Conservation (phyloP, 768 basidiomycete genomes). For the Russula emetica region DNA sequence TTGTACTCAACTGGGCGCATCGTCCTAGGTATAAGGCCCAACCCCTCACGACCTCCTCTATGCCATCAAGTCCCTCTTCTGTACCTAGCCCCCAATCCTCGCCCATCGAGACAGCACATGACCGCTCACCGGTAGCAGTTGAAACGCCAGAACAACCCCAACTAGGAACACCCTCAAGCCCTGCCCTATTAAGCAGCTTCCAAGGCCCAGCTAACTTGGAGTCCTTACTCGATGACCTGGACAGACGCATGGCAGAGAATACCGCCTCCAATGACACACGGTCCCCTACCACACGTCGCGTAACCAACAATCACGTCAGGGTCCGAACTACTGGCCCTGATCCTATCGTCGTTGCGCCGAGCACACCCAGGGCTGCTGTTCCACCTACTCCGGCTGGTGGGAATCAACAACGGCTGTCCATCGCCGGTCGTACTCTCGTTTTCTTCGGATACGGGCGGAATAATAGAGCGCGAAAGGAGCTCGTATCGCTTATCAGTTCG, state of each 20-base stretch:
- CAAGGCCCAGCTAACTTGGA: constrained; percentile 7
- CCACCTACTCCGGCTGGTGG: not conserved
- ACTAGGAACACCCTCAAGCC: not conserved
- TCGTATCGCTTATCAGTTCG: constrained; percentile 51
- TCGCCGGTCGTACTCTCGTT: constrained; percentile 32
- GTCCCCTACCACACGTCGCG: not conserved
- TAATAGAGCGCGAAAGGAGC: constrained; percentile 48
- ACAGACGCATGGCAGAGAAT: constrained; percentile 13
- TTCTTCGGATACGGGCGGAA: constrained; percentile 53
- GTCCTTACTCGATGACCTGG: constrained; percentile 9
- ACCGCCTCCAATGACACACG: not conserved
- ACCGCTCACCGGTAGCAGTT: not conserved
- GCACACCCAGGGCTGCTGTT: not conserved
- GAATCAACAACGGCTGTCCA: constrained; percentile 3
- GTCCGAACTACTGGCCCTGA: not conserved
- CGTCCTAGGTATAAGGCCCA: not conserved
- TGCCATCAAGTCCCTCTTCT: not conserved
- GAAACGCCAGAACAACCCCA: constrained; percentile 11
- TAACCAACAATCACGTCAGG: not conserved
- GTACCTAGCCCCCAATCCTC: not conserved
- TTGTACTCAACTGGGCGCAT: not conserved
- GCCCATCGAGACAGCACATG: not conserved
- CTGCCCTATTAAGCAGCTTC: not conserved
- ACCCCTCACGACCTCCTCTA: not conserved
- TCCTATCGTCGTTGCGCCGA: not conserved